phyloP scores from a whole-genome alignment of 805 yeast species.

The Spathaspora hagerdaliae region DNA sequence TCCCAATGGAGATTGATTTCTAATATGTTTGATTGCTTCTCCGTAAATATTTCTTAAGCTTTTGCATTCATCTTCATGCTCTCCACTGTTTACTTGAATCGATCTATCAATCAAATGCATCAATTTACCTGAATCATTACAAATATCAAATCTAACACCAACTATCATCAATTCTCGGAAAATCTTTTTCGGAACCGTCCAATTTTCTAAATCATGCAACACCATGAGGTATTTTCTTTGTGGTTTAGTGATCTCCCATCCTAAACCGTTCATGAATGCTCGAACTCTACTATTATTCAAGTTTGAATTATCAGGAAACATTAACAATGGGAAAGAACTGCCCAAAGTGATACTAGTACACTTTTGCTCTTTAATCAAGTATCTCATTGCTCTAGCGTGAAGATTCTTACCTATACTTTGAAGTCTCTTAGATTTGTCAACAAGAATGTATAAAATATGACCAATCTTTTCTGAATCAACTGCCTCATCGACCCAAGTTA shows the following conservation, averaged over 20 bases:
- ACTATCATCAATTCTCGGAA: constrained; percentile 53
- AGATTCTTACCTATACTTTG: constrained; percentile 54
- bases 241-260: constrained; percentile 30
- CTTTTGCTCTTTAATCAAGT: constrained; percentile 39
- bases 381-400: constrained; percentile 49
- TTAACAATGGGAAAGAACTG: constrained; percentile 44
- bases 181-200: constrained; percentile 54
- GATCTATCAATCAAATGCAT: constrained; percentile 33
- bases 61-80: constrained; percentile 2
- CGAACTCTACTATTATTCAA: constrained; percentile 20
- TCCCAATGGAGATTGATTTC: constrained; percentile 26
- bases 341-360: constrained; percentile 43
- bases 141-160: constrained; percentile 55
- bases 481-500: constrained; percentile 45
- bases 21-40: constrained; percentile 31
- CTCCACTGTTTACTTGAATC: constrained; percentile 6
- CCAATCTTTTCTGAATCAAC: constrained; percentile 27
- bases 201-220: constrained; percentile 36
- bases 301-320: constrained; percentile 22
- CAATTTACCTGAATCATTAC: constrained; percentile 40
- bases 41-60: constrained; percentile 22
- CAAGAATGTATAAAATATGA: constrained; percentile 43
- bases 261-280: constrained; percentile 35
- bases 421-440: constrained; percentile 49
- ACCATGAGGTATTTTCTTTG: constrained; percentile 33